phyloP scores from a whole-genome alignment of 164 flowering plant genomes.

The Liquidambar formosana region DNA sequence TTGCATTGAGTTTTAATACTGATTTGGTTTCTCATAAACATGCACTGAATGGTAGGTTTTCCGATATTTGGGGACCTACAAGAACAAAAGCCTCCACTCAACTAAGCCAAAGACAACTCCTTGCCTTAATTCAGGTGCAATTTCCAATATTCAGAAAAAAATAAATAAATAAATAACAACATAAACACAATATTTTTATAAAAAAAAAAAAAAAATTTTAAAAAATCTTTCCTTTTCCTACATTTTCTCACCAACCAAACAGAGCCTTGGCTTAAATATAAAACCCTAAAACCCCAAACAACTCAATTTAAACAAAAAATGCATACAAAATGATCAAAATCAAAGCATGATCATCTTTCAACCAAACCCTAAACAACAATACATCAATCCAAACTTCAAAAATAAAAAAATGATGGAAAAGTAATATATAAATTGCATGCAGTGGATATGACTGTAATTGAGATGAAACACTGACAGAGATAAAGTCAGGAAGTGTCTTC shows the following conservation, averaged over 20 bases:
- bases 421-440: neutral
- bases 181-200: too few species aligned
- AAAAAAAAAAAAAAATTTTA: neutral
- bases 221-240: neutral
- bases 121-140: too few species aligned
- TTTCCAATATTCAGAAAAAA: too few species aligned
- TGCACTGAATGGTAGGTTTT: too few species aligned
- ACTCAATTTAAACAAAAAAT: constrained; percentile 5
- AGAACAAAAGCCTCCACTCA: too few species aligned
- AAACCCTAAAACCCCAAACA: neutral
- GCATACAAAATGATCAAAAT: neutral
- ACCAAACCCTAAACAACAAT: neutral
- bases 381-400: neutral
- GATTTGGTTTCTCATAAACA: too few species aligned
- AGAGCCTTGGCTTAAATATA: neutral
- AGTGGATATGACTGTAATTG: neutral
- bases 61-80: too few species aligned
- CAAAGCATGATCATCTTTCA: neutral
- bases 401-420: neutral
- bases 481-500: constrained; percentile 68
- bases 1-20: too few species aligned
- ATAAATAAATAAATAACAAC: neutral
- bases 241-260: neutral
- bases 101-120: too few species aligned
- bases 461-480: constrained; percentile 50